Conservation (phyloP, 345 rosid species). For the Psidium friedrichsthalianum region DNA sequence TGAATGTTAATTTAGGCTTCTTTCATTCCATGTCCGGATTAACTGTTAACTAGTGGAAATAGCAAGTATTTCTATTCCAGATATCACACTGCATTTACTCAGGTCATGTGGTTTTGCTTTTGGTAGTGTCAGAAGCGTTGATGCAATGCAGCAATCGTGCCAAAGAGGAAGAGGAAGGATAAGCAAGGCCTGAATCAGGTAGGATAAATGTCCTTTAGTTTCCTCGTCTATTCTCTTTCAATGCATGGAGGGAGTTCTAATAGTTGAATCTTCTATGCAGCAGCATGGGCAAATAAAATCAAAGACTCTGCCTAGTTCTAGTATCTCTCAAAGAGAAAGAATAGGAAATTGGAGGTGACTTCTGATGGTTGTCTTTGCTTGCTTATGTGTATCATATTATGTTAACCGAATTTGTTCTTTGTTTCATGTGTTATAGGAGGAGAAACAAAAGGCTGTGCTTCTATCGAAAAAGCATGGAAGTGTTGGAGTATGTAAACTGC, state of each 20-base stretch:
- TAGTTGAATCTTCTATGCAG: not conserved
- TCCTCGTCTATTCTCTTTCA: not conserved
- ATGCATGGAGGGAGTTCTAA: not conserved
- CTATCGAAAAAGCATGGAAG: conserved; percentile 33
- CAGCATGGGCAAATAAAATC: not conserved
- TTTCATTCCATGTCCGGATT: not conserved
- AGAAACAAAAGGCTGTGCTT: conserved; percentile 34
- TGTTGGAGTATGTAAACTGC: conserved; percentile 46
- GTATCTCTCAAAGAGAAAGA: conserved; percentile 62
- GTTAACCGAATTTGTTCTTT: not conserved
- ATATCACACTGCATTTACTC: not conserved
- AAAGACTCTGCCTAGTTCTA: not conserved
- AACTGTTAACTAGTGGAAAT: not conserved
- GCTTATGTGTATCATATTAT: not conserved
- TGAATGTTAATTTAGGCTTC: not conserved
- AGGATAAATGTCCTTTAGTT: conserved; percentile 8
- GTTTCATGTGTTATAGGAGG: conserved; percentile 32
- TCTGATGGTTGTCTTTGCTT: not conserved
- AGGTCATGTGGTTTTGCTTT: not conserved
- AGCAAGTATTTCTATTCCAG: not conserved
- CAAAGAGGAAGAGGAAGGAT: conserved; percentile 28
- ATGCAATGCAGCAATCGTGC: conserved; percentile 52
- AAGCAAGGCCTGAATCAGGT: conserved; percentile 32
- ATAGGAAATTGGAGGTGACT: conserved; percentile 57
- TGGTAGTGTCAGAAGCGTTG: conserved; percentile 20